Evolutionary conservation across 2,329 filamentous ascomycete genomes (phyloP), one percentile per base, ranked within the genome.

Genomic region (Sporothrix brasiliensis): DNA sequence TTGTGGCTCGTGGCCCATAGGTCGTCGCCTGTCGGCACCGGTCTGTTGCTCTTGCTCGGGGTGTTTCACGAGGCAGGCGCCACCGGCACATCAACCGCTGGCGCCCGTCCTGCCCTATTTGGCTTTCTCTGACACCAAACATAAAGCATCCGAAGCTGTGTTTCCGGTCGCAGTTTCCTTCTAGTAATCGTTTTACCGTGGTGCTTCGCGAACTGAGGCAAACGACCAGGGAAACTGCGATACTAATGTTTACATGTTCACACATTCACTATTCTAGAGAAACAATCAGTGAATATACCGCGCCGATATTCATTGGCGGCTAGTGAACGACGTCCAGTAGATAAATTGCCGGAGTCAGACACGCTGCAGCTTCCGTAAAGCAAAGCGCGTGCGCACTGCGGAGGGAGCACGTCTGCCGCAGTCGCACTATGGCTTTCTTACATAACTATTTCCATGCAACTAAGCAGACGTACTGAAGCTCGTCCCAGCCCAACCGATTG

Each of bases 11-110:
- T 9, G 34, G 34, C 34, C 1, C 34, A 34, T 9, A 34, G 34
- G 34, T 34, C 34, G 34, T 34, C 34, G 10, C 53, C 4, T n/a
- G 14, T 9, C 27, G 14, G 53, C 53, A 16, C 14, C 27, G 53
- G 44, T 14, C 61, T 52, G 21, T 61, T 47, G n/a, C 63, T 67
- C 16, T 49, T 53, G 7, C 53, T 16, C 13, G 27, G 47, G 19
- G 63, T 27, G 47, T 67, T 41, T 54, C 39, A n/a, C 34, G 65
- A 56, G 44, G 65, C n/a, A 54, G 65, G 65, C 65, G 65, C 34
- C 5, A 21, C 24, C 50, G 65, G 65, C n/a, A 67, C 56, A 44
- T 56, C 50, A 54, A 44, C 49, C 50, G 50, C 47, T 56, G 34
- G 16, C 44, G 56, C 52, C 41, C 39, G 67, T 68, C 53, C 34